Evolutionary conservation across 1,284 basidiomycete genomes (phyloP), one percentile per base, ranked within the genome.

Genomic region (Austroboletus niveus): DNA sequence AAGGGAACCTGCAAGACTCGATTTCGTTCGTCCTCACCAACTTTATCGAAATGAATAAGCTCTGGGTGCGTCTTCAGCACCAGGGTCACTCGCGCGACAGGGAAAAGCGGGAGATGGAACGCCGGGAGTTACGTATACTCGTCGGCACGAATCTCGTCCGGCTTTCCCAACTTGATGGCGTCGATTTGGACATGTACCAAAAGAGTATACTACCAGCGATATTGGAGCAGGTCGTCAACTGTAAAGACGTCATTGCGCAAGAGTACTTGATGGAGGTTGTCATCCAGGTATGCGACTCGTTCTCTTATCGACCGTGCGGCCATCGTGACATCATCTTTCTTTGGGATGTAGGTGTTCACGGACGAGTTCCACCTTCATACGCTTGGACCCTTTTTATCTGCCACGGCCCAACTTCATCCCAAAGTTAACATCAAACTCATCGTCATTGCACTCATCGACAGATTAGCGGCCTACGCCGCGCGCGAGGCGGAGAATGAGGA

Each of bases 21-120:
- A 94, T 92, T 58, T 84, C 83, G 3, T 98, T 97, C 67, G 93
- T 97, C 27, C 80, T 98, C 53, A 96, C 94, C 57, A 97, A 98
- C 73, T 97, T 97, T 64, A 93, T 98, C 68, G 94, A 98, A 69
- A 98, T 97, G 94, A 98, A 97, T 81, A 98, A 97, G 70, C 85
- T 98, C 29, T 98, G 94, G 94, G 95, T 98, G 2, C 86, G 94
- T 41, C 77, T 98, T 22, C 95, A 98, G 69, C 94, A 98, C 64
- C 91, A 95, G 66, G 95, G 94, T 0, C 93, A 96, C 66, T 95
- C 94, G 7, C 82, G 93, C 42, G 94, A 98, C 69, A 84, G 93
- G 48, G 94, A 98, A 69, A 95, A 95, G 71, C 87, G 95, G 49
- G 94, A 98, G 69, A 78, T 95, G 80, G 94, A 98, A 66, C 85